These are phyloP conservation scores for Veloporphyrellus conicus DNA, from an alignment of 1,284 basidiomycete genomes.

Conservation along the genomic window DNA sequence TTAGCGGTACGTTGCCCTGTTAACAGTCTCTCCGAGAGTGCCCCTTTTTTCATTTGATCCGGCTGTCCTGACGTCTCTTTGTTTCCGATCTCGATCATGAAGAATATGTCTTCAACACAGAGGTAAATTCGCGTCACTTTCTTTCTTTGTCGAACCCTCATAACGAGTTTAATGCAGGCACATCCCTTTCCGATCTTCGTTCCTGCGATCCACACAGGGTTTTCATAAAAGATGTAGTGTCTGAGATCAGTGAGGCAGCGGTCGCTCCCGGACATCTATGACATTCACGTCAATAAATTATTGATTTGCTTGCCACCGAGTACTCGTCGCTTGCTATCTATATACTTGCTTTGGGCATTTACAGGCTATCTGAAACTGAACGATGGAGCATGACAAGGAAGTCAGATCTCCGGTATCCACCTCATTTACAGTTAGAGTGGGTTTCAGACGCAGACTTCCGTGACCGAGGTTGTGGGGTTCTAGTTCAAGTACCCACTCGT, in stretches of 20 bases:
- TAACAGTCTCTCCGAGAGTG: neutral
- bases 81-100: neutral
- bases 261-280: too few species aligned
- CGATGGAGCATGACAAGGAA: too few species aligned
- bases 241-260: too few species aligned
- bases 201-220: conserved; percentile 50
- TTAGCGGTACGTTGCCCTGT: conserved; percentile 56
- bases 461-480: too few species aligned
- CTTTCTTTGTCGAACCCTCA: conserved; percentile 39
- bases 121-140: conserved; percentile 48
- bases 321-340: neutral
- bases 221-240: conserved; percentile 34
- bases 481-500: too few species aligned
- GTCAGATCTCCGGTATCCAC: too few species aligned
- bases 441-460: too few species aligned
- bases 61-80: neutral
- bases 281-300: neutral
- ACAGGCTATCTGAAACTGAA: too few species aligned
- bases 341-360: too few species aligned
- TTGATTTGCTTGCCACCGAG: neutral
- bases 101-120: conserved; percentile 95
- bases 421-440: too few species aligned
- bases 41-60: neutral
- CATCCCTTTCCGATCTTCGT: conserved; percentile 66
- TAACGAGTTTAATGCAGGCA: conserved; percentile 39